Base-by-base conservation (phyloP, 1,284 basidiomycete species). In the Phylloboletellus chloephorus region DNA sequence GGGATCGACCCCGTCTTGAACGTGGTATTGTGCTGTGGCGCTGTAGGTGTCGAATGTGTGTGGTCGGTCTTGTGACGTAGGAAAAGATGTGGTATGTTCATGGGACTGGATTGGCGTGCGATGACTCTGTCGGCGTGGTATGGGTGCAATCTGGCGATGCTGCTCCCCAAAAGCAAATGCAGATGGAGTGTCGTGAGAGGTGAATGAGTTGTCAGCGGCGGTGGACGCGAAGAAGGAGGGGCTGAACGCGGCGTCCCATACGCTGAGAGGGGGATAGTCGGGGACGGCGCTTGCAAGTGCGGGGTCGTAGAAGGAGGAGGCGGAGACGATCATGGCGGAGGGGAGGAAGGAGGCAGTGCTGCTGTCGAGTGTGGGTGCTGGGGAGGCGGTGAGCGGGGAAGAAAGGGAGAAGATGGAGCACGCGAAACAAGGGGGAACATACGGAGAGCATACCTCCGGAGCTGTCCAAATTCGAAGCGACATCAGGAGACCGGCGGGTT, bases 401-500 rank as follows among this genome's bases (percentile, higher is more conserved):
- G 40, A 33, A 16, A 15, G n/a, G 5, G 22, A 13, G 2, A 40
- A 2, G 4, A 20, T 11, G n/a, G 52, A 37, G 1, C 40, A 11
- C 31, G 39, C 4, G 38, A 16, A 22, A 23, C 21, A 22, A 39
- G 38, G 31, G 34, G 22, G 29, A 16, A 32, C 21, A 34, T 30
- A 50, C 45, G 46, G 48, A 35, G 41, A 20, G 30, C 60, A 40
- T 58, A 64, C 61, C 60, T 49, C 58, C 61, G 56, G 49, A 41
- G 23, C 8, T 29, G 31, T 38, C 37, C 30, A 41, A 15, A 46
- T 33, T 29, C 30, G 52, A 36, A 31, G 46, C 31, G 19, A 36
- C 30, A 41, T 54, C 39, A 15, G 44, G 33, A 0, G 37, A 40
- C 46, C 47, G 61, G 48, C 38, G 43, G 44, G 47, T 44, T 19